Evolutionary conservation across 352 stramenopile species (phyloP).

Genomic region (Thalassiosira livingstoniorum): DNA sequence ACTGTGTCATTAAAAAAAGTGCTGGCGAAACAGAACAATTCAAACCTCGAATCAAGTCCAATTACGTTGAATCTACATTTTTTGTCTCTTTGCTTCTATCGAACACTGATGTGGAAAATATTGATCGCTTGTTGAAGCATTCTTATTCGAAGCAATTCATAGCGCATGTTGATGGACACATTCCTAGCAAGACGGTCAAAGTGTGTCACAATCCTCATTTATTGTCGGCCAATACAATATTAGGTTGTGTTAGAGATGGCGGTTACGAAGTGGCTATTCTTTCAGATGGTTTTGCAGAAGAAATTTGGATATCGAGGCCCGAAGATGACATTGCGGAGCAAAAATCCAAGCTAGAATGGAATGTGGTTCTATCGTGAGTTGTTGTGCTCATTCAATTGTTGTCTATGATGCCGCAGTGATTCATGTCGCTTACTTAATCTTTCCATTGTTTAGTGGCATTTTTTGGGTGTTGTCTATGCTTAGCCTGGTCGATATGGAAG

Average conservation of each 20-base stretch:
- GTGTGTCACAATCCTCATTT: constrained; percentile 1
- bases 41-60: not conserved
- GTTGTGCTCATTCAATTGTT: no score
- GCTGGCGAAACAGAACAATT: not conserved
- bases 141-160: not conserved
- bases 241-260: not conserved
- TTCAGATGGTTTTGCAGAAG: constrained; percentile 44
- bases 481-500: constrained; percentile 64
- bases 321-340: constrained; percentile 31
- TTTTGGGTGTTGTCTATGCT: constrained; percentile 77
- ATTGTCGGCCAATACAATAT: not conserved
- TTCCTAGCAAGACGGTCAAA: constrained; percentile 2
- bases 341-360: constrained; percentile 13
- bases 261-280: not conserved
- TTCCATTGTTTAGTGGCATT: no score
- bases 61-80: constrained; percentile 25
- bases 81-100: constrained; percentile 17
- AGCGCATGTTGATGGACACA: constrained; percentile 9
- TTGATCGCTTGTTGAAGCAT: not conserved
- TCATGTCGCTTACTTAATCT: no score
- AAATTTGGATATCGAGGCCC: constrained; percentile 37
- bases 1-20: no score
- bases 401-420: no score
- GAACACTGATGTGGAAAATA: not conserved
- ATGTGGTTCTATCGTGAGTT: constrained; percentile 64